Percentiles rank a stretch among this genome's conserved stretches.
Evolutionary conservation across 345 rosid species (phyloP).

Genomic region (Hibiscus tridactylites): DNA sequence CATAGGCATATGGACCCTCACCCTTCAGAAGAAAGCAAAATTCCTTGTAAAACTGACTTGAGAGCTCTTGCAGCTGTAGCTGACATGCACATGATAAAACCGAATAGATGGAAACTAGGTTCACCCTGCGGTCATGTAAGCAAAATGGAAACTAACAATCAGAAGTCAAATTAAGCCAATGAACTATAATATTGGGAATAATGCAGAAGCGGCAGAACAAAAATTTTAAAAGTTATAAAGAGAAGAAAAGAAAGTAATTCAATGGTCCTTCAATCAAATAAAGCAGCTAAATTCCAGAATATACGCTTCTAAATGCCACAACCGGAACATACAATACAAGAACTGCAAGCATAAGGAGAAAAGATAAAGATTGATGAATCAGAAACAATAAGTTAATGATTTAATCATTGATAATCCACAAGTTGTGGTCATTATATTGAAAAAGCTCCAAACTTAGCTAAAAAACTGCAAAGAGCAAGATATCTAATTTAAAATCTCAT

Average conservation of each 20-base stretch:
- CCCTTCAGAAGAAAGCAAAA: constrained; percentile 99
- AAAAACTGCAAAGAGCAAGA: not conserved
- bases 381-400: not conserved
- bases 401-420: not conserved
- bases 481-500: not conserved
- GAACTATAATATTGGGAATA: not conserved
- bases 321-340: not conserved
- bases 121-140: constrained; percentile 51
- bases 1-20: constrained; percentile 25
- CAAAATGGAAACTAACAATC: constrained; percentile 2
- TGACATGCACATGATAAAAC: constrained; percentile 82
- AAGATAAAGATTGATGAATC: not conserved
- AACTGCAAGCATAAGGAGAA: not conserved
- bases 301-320: not conserved
- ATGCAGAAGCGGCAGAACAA: not conserved
- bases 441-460: not conserved
- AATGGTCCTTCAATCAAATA: not conserved
- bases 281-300: not conserved
- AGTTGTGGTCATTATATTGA: not conserved
- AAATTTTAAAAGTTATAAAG: not conserved
- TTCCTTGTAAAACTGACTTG: constrained; percentile 94
- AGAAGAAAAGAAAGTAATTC: not conserved
- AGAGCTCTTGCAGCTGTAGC: constrained; percentile 99
- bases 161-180: not conserved
- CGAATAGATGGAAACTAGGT: constrained; percentile 97